A percentile compares a stretch with the other conserved stretches of the same genome.
Evolutionary conservation across 495 filamentous ascomycete genomes (phyloP).

Genomic region (Monascus purpureus): DNA sequence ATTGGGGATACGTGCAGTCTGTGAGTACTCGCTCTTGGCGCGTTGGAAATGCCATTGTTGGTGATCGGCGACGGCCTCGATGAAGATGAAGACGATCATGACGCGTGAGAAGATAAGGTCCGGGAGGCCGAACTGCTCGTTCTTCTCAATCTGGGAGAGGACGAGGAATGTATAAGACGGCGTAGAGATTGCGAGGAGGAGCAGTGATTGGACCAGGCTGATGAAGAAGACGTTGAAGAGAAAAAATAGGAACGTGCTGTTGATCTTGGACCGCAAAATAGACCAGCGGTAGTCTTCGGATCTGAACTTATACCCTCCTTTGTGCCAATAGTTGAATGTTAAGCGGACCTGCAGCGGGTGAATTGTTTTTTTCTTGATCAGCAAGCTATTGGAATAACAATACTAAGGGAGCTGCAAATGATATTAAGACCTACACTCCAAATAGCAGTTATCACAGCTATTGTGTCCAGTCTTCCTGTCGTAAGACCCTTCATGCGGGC

Average conservation of each 20-base stretch:
- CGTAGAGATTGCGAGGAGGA: constrained; percentile 50
- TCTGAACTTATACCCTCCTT: constrained; percentile 77
- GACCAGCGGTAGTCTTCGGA: constrained; percentile 91
- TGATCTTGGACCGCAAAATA: constrained; percentile 35
- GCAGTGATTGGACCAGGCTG: constrained; percentile 64
- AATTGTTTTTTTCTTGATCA: too few relatives aligned
- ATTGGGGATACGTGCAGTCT: constrained; percentile 52
- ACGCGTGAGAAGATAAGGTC: constrained; percentile 57
- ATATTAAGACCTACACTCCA: constrained; percentile 90
- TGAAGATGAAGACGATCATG: constrained; percentile 54
- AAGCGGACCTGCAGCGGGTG: constrained; percentile 46
- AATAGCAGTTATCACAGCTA: constrained; percentile 51
- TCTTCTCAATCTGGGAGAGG: constrained; percentile 25
- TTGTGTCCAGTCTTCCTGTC: constrained; percentile 58
- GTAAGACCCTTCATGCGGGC: constrained; percentile 60
- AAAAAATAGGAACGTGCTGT: constrained; percentile 49
- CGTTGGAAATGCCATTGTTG: constrained; percentile 87
- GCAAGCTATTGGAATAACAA: too few relatives aligned
- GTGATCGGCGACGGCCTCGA: constrained; percentile 75
- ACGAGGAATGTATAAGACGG: constrained; percentile 75
- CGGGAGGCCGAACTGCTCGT: constrained; percentile 31
- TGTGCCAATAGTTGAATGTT: constrained; percentile 95
- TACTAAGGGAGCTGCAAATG: too few relatives aligned
- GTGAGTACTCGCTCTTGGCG: constrained; percentile 63
- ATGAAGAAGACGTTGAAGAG: constrained; percentile 84